Conservation (phyloP, 768 basidiomycete species). For the Mycena vitilis region DNA sequence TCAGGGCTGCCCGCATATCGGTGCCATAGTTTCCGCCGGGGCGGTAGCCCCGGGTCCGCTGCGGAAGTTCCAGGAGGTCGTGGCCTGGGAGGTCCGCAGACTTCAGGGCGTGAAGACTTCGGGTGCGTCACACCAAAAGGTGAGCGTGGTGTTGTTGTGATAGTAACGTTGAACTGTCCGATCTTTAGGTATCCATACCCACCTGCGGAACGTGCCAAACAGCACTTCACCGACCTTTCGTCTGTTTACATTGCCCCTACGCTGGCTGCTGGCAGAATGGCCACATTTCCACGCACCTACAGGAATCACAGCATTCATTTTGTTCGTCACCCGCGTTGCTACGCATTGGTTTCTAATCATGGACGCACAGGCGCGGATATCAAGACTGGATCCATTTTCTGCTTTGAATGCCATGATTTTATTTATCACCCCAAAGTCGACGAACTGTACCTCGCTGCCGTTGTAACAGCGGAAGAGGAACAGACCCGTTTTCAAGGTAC, state of each 20-base stretch:
- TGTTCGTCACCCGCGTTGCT: background rate
- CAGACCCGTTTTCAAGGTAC: slow-evolving; percentile 33
- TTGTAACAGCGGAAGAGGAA: slow-evolving; percentile 29
- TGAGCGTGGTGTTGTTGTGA: background rate
- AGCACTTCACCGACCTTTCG: slow-evolving; percentile 31
- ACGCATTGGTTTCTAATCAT: background rate
- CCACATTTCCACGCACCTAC: slow-evolving; percentile 29
- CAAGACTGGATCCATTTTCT: slow-evolving; percentile 66
- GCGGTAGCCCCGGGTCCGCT: slow-evolving; percentile 8
- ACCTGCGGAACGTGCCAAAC: slow-evolving; percentile 28
- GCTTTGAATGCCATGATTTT: slow-evolving; percentile 66
- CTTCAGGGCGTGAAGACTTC: slow-evolving; percentile 28
- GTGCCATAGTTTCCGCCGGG: slow-evolving; percentile 15
- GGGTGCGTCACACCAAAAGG: slow-evolving; percentile 23
- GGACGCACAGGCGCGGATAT: slow-evolving; percentile 62
- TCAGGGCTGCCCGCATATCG: slow-evolving; percentile 26
- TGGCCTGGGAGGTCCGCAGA: slow-evolving; percentile 29
- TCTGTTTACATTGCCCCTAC: slow-evolving; percentile 33
- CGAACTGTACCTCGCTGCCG: slow-evolving; percentile 32
- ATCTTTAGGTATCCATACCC: slow-evolving; percentile 9
- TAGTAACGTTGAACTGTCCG: background rate
- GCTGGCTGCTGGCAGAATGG: slow-evolving; percentile 35
- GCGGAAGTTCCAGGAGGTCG: slow-evolving; percentile 25
- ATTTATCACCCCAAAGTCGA: slow-evolving; percentile 59
- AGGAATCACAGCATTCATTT: slow-evolving; percentile 21